Evolutionary conservation across 2,329 filamentous ascomycete genomes (phyloP), one percentile per base, ranked within the genome.

Genomic region (Fusarium sterilihyphosum): DNA sequence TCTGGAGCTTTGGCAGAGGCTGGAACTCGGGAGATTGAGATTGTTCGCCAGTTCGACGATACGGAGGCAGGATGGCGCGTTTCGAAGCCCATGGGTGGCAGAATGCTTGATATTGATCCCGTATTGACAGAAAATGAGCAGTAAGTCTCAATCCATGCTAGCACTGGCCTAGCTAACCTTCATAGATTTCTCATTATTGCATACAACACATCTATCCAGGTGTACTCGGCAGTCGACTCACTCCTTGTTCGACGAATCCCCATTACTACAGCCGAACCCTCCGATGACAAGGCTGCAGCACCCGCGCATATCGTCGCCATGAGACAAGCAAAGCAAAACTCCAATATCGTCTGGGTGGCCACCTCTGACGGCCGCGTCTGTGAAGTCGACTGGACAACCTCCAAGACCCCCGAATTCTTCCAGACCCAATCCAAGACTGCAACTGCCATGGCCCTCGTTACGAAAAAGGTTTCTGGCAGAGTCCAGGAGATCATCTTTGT

Each of bases 181-280:
- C 41, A 22, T 49, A 94, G 94, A 80, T 88, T 92, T 82, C 81
- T 98, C 44, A 91, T 98, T 65, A 82, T 97, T 64, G 90, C 92
- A 38, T 94, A 94, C 78, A 89, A 91, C 69, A 92, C 90, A 35
- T 92, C 92, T 16, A 86, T 98, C 61, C 93, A 95, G 80, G 88
- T 98, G 33, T 97, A 96, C 82, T 93, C 93, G 4, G 90, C 94
- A 37, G 86, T 90, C 73, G 95, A 94, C 62, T 98, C 96, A 4
- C 89, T 97, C 57, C 89, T 97, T 29, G 86, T 94, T 52, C 91
- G 94, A 75, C 90, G 91, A 64, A 92, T 98, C 56, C 84, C 88
- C 18, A 84, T 92, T 74, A 79, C 73, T 65, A 77, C 75, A 40
- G 67, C 78, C 43, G 80, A 81, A 54, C 61, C 77, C 37, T 75